Evolutionary conservation across 306 rosid genomes (phyloP), one percentile per base, ranked within the genome.

Genomic region (Begonia peltatifolia): DNA sequence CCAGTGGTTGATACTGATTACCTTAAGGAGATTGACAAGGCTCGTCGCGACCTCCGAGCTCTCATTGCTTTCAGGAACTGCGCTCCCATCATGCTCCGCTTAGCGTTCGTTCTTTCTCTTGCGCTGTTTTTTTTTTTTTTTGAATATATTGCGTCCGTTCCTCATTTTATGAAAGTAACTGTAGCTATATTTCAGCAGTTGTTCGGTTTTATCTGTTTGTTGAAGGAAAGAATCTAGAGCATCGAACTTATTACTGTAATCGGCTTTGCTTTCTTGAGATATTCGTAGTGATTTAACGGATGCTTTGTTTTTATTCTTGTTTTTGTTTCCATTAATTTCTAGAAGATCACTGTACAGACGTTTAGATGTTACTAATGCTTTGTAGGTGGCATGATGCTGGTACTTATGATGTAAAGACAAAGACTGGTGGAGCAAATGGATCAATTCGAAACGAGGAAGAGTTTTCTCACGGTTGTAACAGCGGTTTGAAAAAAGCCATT

Each of bases 301-400:
- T 38, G 11, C 6, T 38, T 48, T 15, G 44, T 47, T 56, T 41
- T 44, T 30, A 30, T 63, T 15, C 25, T 9, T 50, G 10, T 44
- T 2, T 44, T 42, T 30, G 49, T 9, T 22, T 67, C 3, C 14
- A 42, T 10, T 30, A 41, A 55, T 17, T 18, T 47, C 14, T 48
- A 16, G 54, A 14, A 25, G 35, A 63, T 47, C 1, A 43, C 38
- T 67, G 41, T 51, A 49, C 36, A 15, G 9, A 14, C 11, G 13
- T 12, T 14, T 51, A 4, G 12, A 23, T 11, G 17, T 66, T 52
- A 22, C 16, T 42, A 30, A 55, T 47, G 53, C 50, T 59, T 58
- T 65, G 52, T 55, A 80, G 95, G 52, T 86, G 99, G 99, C 99
- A 90, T 62, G 99, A 90, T 61, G 99, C 99, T 12, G 94, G 99